Base-by-base conservation (phyloP, 352 stramenopile species). In the Phytophthora kernoviae region DNA sequence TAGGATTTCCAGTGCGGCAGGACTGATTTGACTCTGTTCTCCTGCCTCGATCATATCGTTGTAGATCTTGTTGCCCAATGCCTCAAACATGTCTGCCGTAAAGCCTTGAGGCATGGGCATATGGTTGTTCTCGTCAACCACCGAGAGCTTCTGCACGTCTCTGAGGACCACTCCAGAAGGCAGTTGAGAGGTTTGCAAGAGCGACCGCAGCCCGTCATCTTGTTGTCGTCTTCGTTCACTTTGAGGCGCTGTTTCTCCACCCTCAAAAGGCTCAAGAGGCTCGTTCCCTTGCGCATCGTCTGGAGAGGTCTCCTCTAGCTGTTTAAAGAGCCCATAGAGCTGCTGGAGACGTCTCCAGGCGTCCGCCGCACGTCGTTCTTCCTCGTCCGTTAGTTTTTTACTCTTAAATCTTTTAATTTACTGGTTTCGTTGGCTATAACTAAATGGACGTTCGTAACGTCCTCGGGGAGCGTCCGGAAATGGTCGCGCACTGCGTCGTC, bases 41-140 rank as follows among this genome's bases (percentile, higher is more conserved):
- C 66, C 68, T 11, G 76, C 58, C 36, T 64, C 60, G 15, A 81
- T 42, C 78, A 92, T 93, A 44, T 93, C 84, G 17, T 70, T 74
- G 62, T 87, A 87, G 36, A 91, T 58, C 21, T 73, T 81, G 53
- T 89, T 75, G n/a, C 84, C 84, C 17, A 93, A 55, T 40, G 73
- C 69, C 7, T 63, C 62, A 52, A 93, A 93, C 81, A 90, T 88
- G 26, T 78, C 64, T 15, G 84, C 60, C 24, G 81, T 87, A 57
- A 93, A 93, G 12, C 84, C 84, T 40, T 90, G 75, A 0, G 84
- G 79, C 53, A 90, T 66, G 26, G 45, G 37, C 37, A 43, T 73
- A 30, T 73, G 58, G 22, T 71, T 45, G 44, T 66, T 52, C 12
- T 22, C 45, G 22, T 73, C 54, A 18, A 50, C 27, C 44, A 44